Conservation (phyloP, 495 filamentous ascomycete species). For the Hyaloscypha bicolor region DNA sequence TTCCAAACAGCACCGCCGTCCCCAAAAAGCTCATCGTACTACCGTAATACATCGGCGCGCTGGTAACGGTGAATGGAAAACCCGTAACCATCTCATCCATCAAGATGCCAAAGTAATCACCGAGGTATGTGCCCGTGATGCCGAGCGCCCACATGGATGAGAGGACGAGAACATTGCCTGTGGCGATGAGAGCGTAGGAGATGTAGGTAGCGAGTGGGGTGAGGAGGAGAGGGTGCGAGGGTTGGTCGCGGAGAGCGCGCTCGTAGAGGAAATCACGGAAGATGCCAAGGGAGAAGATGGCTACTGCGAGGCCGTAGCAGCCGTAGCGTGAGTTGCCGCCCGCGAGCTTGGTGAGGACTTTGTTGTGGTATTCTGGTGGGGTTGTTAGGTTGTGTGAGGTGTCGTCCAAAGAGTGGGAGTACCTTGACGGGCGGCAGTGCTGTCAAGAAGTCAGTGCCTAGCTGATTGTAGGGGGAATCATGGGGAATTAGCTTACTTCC, state of each 20-base stretch:
- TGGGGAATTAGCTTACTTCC: conserved; percentile 61
- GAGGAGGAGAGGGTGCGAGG: conserved; percentile 65
- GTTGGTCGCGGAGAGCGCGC: conserved; percentile 75
- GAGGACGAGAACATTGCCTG: conserved; percentile 84
- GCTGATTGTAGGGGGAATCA: neutral
- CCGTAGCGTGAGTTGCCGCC: conserved; percentile 75
- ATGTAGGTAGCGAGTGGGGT: conserved; percentile 51
- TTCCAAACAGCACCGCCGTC: conserved; percentile 84
- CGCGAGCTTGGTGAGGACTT: conserved; percentile 84
- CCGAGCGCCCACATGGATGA: conserved; percentile 91
- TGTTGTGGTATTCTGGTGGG: conserved; percentile 85
- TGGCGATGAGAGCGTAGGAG: conserved; percentile 67
- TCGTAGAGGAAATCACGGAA: conserved; percentile 80
- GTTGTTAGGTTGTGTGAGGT: conserved; percentile 15
- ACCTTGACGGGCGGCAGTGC: conserved; percentile 71
- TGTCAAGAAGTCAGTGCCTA: conserved; percentile 32
- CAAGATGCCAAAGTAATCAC: conserved; percentile 97
- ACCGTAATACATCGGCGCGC: conserved; percentile 96
- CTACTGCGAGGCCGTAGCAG: conserved; percentile 86
- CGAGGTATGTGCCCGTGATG: conserved; percentile 93
- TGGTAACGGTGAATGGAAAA: conserved; percentile 93
- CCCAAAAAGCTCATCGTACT: conserved; percentile 90
- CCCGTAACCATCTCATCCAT: conserved; percentile 92
- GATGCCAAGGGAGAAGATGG: conserved; percentile 90
- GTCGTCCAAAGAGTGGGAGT: conserved; percentile 15